Evolutionary conservation across 768 basidiomycete genomes (phyloP).

Genomic region (Kwoniella bestiolae): DNA sequence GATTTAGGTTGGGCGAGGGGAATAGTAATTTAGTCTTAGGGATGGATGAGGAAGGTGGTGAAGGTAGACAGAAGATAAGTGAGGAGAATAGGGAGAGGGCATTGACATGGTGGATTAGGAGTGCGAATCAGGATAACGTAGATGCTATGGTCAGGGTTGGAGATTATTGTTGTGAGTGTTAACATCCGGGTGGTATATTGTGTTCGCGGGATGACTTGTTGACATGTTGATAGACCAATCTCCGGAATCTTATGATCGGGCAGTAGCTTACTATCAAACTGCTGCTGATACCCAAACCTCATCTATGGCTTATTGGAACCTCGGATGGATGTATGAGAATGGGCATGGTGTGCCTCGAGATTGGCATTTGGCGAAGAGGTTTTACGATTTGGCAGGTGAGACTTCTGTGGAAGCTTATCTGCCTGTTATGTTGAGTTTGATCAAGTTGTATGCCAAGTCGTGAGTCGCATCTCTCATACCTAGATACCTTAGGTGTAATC

Average conservation of each 20-base stretch:
- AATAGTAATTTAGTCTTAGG: not conserved
- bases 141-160: constrained; percentile 97
- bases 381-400: constrained; percentile 87
- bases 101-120: constrained; percentile 90
- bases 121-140: constrained; percentile 90
- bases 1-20: constrained; percentile 59
- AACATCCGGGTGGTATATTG: not conserved
- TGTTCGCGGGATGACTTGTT: not conserved
- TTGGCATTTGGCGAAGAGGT: constrained; percentile 93
- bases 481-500: not conserved
- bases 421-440: constrained; percentile 79
- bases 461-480: constrained; percentile 53
- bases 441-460: constrained; percentile 79
- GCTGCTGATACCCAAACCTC: constrained; percentile 91
- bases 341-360: constrained; percentile 91
- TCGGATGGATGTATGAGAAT: constrained; percentile 99
- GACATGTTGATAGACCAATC: constrained; percentile 8
- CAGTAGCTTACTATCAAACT: constrained; percentile 89
- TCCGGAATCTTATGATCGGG: constrained; percentile 73
- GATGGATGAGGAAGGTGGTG: not conserved
- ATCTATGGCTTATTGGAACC: constrained; percentile 95
- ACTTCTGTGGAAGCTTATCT: constrained; percentile 87
- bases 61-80: not conserved
- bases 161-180: constrained; percentile 77
- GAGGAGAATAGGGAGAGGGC: constrained; percentile 62